A percentile compares a stretch with the other conserved stretches of the same genome.
Evolutionary conservation across 73 alveolate genomes (phyloP).

Genomic region (Durusdinium trenchii): DNA sequence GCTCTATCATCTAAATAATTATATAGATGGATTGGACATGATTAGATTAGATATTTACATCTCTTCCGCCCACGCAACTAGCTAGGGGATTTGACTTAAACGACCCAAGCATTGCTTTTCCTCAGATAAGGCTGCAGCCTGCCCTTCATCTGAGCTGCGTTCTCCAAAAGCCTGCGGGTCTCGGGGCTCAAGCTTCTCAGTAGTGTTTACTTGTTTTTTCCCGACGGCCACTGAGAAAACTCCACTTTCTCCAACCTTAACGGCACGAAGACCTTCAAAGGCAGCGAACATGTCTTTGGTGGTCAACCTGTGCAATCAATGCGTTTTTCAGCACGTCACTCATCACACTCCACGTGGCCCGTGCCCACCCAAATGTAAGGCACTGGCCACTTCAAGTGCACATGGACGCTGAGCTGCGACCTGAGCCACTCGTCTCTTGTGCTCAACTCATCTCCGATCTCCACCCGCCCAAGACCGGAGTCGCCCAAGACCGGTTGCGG

Average conservation of each 20-base stretch:
- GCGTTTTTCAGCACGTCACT: background rate
- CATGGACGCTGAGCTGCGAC: conserved; percentile 42
- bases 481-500: too few relatives aligned
- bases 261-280: conserved; percentile 28
- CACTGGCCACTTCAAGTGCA: background rate
- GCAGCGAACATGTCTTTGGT: conserved; percentile 53
- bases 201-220: background rate
- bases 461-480: too few relatives aligned
- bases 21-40: too few relatives aligned
- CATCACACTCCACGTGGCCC: background rate
- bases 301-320: background rate
- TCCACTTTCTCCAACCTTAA: background rate
- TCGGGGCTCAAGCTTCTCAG: too few relatives aligned
- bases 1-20: too few relatives aligned
- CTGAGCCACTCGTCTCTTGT: background rate
- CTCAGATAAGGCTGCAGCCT: too few relatives aligned
- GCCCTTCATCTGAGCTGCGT: conserved; percentile 34
- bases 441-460: too few relatives aligned
- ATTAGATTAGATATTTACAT: too few relatives aligned
- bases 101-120: too few relatives aligned
- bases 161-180: conserved; percentile 16
- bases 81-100: too few relatives aligned
- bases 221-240: background rate
- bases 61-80: too few relatives aligned
- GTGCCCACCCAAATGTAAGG: background rate